These are phyloP conservation scores for Xylariaceae sp. DNA, from an alignment of 2,329 filamentous ascomycete species.

Conservation along the genomic window DNA sequence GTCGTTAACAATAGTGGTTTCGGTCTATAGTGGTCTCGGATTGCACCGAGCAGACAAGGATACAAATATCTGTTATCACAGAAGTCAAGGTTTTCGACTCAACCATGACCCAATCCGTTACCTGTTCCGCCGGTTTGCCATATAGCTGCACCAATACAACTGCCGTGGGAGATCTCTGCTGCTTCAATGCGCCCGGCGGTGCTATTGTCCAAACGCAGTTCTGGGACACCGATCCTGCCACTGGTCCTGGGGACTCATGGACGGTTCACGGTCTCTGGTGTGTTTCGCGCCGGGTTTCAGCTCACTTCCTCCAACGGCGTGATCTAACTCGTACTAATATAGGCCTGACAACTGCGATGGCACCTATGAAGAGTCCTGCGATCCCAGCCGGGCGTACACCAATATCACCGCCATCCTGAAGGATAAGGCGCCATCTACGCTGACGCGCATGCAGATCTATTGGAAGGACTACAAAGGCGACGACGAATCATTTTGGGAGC, in stretches of 20 bases:
- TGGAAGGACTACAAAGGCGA: slow-evolving; percentile 67
- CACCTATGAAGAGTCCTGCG: slow-evolving; percentile 63
- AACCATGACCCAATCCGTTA: slow-evolving; percentile 6
- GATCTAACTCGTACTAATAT: background rate
- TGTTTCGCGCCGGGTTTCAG: background rate
- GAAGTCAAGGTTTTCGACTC: slow-evolving; percentile 12
- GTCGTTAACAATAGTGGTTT: background rate
- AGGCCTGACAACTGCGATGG: slow-evolving; percentile 64
- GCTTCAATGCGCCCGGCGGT: slow-evolving; percentile 69
- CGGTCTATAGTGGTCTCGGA: background rate
- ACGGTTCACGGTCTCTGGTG: slow-evolving; percentile 66
- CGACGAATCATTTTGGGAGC: slow-evolving; percentile 64
- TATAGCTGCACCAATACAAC: slow-evolving; percentile 27
- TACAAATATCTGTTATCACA: slow-evolving; percentile 2
- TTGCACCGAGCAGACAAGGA: background rate
- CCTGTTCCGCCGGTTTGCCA: slow-evolving; percentile 12
- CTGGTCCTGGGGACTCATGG: slow-evolving; percentile 66
- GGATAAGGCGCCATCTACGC: slow-evolving; percentile 39
- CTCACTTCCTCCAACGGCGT: background rate
- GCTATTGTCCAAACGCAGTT: slow-evolving; percentile 72
- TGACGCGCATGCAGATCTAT: slow-evolving; percentile 65
- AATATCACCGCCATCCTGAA: slow-evolving; percentile 63
- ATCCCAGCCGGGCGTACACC: slow-evolving; percentile 55
- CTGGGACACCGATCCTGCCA: slow-evolving; percentile 64
- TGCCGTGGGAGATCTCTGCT: slow-evolving; percentile 56